phyloP scores from a whole-genome alignment of 1,284 basidiomycete genomes.

The Schizophyllum commune region DNA sequence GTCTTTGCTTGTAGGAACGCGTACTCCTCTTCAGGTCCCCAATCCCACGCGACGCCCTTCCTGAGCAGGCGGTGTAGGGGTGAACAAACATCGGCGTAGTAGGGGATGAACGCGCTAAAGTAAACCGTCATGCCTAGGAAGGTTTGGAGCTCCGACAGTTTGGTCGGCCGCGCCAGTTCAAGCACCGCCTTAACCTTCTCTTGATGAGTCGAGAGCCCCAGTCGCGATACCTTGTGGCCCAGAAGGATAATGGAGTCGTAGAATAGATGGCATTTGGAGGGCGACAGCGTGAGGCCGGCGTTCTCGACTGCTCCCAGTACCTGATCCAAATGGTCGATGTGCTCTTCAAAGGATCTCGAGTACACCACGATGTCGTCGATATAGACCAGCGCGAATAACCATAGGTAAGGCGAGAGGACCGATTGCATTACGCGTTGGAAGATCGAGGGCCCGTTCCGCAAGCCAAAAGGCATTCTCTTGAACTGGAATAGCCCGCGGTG shows the following conservation, averaged over 20 bases:
- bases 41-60: slow-evolving; percentile 17
- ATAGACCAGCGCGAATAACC: slow-evolving; percentile 15
- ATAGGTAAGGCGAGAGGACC: slow-evolving; percentile 21
- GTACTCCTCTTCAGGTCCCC: slow-evolving; percentile 15
- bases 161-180: slow-evolving; percentile 17
- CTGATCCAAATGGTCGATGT: slow-evolving; percentile 20
- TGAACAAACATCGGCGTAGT: slow-evolving; percentile 5
- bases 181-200: slow-evolving; percentile 17
- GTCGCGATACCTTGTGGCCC: slow-evolving; percentile 23
- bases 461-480: slow-evolving; percentile 25
- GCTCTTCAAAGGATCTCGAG: slow-evolving; percentile 19
- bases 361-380: neutral
- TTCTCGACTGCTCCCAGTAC: slow-evolving; percentile 20
- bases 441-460: slow-evolving; percentile 23
- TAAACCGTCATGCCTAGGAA: slow-evolving; percentile 17
- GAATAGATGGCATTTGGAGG: slow-evolving; percentile 23
- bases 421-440: slow-evolving; percentile 27
- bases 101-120: slow-evolving; percentile 8
- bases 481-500: slow-evolving; percentile 26
- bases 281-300: slow-evolving; percentile 24
- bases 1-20: slow-evolving; percentile 21
- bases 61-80: slow-evolving; percentile 7
- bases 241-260: slow-evolving; percentile 25
- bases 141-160: slow-evolving; percentile 11
- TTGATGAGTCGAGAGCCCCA: slow-evolving; percentile 11